Conservation (phyloP, 2,329 filamentous ascomycete species). For the Parafenestella ontariensis region DNA sequence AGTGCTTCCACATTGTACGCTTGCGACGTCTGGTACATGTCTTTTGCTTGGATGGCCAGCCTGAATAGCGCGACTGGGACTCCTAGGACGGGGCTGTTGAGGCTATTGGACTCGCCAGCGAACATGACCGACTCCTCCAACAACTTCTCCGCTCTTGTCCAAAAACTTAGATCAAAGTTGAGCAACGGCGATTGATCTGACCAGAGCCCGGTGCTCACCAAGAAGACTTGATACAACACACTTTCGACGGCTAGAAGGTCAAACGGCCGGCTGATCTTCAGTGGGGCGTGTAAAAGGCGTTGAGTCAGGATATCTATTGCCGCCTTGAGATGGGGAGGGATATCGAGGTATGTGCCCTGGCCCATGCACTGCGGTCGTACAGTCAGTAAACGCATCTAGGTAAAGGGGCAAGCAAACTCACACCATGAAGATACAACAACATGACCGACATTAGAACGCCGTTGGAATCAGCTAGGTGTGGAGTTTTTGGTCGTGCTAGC, state of each 20-base stretch:
- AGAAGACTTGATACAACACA: slow-evolving; percentile 26
- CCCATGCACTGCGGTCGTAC: slow-evolving; percentile 13
- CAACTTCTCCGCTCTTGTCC: slow-evolving; percentile 17
- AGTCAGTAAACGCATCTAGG: neutral
- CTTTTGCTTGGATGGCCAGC: slow-evolving; percentile 16
- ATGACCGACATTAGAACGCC: slow-evolving; percentile 21
- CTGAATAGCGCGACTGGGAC: slow-evolving; percentile 19
- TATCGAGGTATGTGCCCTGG: slow-evolving; percentile 17
- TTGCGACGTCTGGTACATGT: slow-evolving; percentile 11
- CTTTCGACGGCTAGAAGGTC: slow-evolving; percentile 24
- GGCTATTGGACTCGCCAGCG: slow-evolving; percentile 9
- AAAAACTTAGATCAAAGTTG: slow-evolving; percentile 20
- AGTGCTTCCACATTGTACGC: neutral
- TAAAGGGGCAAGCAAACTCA: neutral
- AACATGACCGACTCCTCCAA: slow-evolving; percentile 14
- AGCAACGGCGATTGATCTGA: slow-evolving; percentile 12
- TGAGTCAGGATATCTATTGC: slow-evolving; percentile 17
- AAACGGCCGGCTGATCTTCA: slow-evolving; percentile 11
- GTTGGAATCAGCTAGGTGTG: slow-evolving; percentile 10
- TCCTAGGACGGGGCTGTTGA: slow-evolving; percentile 26
- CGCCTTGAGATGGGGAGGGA: slow-evolving; percentile 16
- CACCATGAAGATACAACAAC: slow-evolving; percentile 21
- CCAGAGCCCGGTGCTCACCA: slow-evolving; percentile 23
- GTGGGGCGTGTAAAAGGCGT: slow-evolving; percentile 11
- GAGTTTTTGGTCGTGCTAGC: slow-evolving; percentile 2